Evolutionary conservation across 2,329 filamentous ascomycete genomes (phyloP), one percentile per base, ranked within the genome.

Genomic region (Xylaria sp.): DNA sequence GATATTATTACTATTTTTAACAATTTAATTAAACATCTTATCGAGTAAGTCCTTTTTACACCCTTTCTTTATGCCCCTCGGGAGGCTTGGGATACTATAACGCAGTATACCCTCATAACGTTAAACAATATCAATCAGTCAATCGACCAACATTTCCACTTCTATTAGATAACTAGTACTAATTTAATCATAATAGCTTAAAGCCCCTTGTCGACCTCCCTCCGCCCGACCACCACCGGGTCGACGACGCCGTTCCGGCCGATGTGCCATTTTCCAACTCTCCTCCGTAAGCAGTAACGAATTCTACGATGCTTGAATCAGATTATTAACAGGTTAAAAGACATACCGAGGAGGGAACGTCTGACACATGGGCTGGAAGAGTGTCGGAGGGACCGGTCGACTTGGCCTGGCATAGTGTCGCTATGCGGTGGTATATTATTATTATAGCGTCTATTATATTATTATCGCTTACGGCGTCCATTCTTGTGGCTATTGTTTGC

Each of bases 151-250:
- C 15, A 7, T 22, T 27, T 31, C 47, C 25, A 50, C 47, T n/a
- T 22, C 47, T 20, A 33, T 15, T 51, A 51, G 47, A 29, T 22
- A 33, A 33, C 25, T 51, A 29, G 7, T 51, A 20, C 29, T 51
- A 6, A 51, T 47, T 47, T 33, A 33, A 51, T 51, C 25, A n/a
- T 51, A 17, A 51, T 51, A 51, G 47, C 47, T 15, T 51, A 7
- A 2, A n/a, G 47, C 47, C 47, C 44, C 44, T 47, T 15, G 20
- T 47, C 20, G 44, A 47, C 44, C 20, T 27, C 44, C 10, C 22
- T 27, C 20, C 44, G 44, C 44, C 44, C 44, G 44, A 25, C 44
- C 44, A 27, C 44, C 22, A 47, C 20, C 44, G 7, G 9, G 44
- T 47, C 44, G 15, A 47, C 44, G 9, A 15, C 44, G 15, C 44